Evolutionary conservation across 2,329 filamentous ascomycete genomes (phyloP), one percentile per base, ranked within the genome.

Genomic region (Amphichorda felina): DNA sequence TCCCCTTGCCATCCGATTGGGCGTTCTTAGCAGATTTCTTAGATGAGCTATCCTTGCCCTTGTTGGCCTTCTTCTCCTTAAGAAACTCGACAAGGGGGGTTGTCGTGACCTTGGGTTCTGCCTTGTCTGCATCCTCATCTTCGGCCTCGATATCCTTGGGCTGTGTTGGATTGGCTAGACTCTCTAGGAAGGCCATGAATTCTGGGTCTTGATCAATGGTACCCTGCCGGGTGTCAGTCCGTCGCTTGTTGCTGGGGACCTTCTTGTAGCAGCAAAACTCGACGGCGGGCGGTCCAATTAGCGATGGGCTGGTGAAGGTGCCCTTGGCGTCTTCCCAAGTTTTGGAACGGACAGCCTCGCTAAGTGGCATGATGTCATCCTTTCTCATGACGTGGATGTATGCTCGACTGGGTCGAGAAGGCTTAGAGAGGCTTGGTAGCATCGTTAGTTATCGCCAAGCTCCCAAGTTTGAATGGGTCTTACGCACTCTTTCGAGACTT

Each of bases 201-300:
- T 96, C 91, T 0, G 85, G 78, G 50, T 98, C 91, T 53, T 94
- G 87, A 49, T 98, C 91, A 45, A 98, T 96, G 3, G 87, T 94
- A 36, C 89, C 91, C 54, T 94, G 85, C 11, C 88, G 79, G 36
- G 78, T 76, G 63, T 98, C 91, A 36, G 76, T 74, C 24, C 86
- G 78, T 34, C 75, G 74, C 54, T 84, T 85, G 25, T 69, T 73
- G 40, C 74, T 75, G 2, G 89, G 86, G 2, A 86, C 73, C 49
- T 88, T 88, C 45, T 85, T 84, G 60, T 88, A 94, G 1, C 82
- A 74, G 14, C 88, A 77, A 49, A 84, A 84, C 50, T 94, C 88
- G 33, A 95, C 65, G 5, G 72, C 71, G 0, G 91, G 88, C 2
- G 82, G 83, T 0, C 83, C 82, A 37, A 91, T 64, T 2, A 95